Evolutionary conservation across 345 rosid genomes (phyloP), one percentile per base, ranked within the genome.

Genomic region (Euphorbia pulcherrima): DNA sequence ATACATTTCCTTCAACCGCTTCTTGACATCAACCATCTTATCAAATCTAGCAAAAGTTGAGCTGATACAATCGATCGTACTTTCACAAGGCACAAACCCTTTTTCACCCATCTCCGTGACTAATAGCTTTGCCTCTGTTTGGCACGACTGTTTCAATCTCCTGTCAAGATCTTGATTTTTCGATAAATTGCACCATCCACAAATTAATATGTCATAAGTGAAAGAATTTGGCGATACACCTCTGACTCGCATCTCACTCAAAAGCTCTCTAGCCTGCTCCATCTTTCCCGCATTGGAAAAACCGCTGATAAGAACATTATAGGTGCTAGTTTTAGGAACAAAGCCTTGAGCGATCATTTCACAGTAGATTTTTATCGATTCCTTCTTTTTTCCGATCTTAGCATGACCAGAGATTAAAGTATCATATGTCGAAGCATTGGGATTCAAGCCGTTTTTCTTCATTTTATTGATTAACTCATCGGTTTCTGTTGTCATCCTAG

Each of bases 331-430:
- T 80, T 79, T 82, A 1, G 92, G 98, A 60, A 90, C 79, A 70
- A 86, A 84, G 66, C 97, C 88, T 79, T 84, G 79, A 12, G 82
- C 59, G 53, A 90, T 82, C 98, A 90, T 90, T 75, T 90, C 86
- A 78, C 89, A 90, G 46, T 88, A 90, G 40, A 84, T 41, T 67
- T 57, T 83, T 72, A 88, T 74, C 46, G 85, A 78, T 78, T 83
- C 90, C 78, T 78, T 87, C 77, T 75, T 83, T 60, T 86, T 87
- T 68, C 94, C 96, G 58, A 82, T 74, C 84, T 81, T 93, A 54
- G 81, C 88, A 74, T 87, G 83, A 68, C 92, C 89, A 67, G 78
- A 82, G 56, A 90, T 76, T 70, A 90, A 75, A 61, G 85, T 80
- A 74, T 86, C 85, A 70, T 93, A 90, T 3, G 85, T 85, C 17